Evolutionary conservation across 2,329 filamentous ascomycete genomes (phyloP).

Genomic region (Botryotinia narcissicola): DNA sequence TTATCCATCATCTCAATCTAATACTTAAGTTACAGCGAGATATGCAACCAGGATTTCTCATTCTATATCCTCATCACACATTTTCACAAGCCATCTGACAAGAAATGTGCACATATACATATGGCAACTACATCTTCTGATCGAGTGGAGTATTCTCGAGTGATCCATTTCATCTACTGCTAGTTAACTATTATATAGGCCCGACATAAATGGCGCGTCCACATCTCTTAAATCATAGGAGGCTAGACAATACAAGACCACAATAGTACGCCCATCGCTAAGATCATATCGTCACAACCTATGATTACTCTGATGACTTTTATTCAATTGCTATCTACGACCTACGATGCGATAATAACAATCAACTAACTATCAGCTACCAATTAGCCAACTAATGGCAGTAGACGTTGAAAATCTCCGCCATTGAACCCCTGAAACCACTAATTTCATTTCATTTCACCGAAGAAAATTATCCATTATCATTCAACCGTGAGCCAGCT

Average conservation of each 20-base stretch:
- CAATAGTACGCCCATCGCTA: background rate
- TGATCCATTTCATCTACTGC: background rate
- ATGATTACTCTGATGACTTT: background rate
- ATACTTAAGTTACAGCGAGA: background rate
- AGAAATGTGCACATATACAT: background rate
- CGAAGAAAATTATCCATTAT: background rate
- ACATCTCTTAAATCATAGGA: background rate
- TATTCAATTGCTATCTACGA: background rate
- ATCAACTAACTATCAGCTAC: background rate
- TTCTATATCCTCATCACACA: no score
- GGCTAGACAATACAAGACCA: background rate
- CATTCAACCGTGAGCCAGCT: background rate
- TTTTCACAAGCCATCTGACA: no score
- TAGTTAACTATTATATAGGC: background rate
- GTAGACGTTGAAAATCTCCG: background rate
- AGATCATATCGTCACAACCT: background rate
- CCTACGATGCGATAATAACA: background rate
- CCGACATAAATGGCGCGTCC: background rate
- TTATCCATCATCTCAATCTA: accelerated
- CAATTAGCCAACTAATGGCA: background rate
- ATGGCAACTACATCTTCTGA: background rate
- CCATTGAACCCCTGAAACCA: background rate
- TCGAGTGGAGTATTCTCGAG: background rate
- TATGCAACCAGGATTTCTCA: background rate
- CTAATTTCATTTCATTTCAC: background rate